Evolutionary conservation across 495 filamentous ascomycete species (phyloP), one percentile per base, ranked within the genome.

Genomic region (Chaetomidium leptoderma): DNA sequence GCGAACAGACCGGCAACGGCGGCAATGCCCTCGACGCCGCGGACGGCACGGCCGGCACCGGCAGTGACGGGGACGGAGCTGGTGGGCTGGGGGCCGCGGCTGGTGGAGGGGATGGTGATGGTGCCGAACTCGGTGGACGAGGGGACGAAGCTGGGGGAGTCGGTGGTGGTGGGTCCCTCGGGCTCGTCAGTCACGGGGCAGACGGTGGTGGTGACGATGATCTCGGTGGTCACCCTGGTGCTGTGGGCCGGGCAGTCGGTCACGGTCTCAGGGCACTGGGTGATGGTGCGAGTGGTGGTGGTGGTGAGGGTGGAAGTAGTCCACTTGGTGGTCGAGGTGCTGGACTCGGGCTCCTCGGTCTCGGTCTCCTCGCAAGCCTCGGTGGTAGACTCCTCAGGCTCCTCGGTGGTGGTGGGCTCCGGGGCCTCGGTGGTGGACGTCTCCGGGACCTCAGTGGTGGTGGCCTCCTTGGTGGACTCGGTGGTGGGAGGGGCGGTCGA

Each of bases 221-320:
- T 76, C 26, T 78, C 76, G 32, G 82, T 84, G 39, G 77, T 73
- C 10, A 81, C 72, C 50, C 70, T 60, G 72, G 79, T 35, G 72
- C 82, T 26, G 65, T 58, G 36, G 66, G 77, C 78, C 16, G 83
- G 82, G 70, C 83, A 86, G 62, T 80, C 64, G 32, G 78, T 81
- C 19, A 85, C 78, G 2, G 69, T 76, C 0, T 81, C 61, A 9
- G 78, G 75, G 65, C 82, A 86, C 59, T 71, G 74, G 13, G 79
- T 85, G 63, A 84, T 72, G 4, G 84, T 85, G 53, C 79, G 66
- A 54, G 76, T 71, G 48, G 76, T 81, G 16, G 83, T 86, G n/a
- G 74, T 73, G 60, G 76, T 81, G 11, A 84, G 74, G 43, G 83
- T 85, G 23, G 77, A 81, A 32, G 78, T 81, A 42, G 81, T 84